Evolutionary conservation across 208 protist species (phyloP).

Genomic region (Leptomonas pyrrhocoris): DNA sequence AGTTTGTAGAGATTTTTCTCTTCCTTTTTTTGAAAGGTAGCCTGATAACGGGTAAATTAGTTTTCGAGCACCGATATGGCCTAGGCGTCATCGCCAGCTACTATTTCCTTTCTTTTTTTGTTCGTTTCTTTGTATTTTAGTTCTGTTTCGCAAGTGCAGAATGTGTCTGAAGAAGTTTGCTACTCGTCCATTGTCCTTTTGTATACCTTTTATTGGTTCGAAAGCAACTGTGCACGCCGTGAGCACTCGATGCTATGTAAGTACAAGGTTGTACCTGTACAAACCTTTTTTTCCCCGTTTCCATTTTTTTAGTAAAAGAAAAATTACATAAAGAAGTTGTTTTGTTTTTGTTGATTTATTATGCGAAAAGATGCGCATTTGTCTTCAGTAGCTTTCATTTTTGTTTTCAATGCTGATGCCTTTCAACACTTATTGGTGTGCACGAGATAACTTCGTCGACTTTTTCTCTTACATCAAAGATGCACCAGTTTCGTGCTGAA

Average conservation of each 20-base stretch:
- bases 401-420: too few species aligned
- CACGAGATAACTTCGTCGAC: too few species aligned
- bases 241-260: background rate
- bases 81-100: background rate
- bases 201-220: background rate
- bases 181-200: background rate
- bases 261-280: background rate
- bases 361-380: background rate
- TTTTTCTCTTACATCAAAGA: too few species aligned
- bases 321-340: background rate
- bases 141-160: slow-evolving; percentile 18
- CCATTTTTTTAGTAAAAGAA: background rate
- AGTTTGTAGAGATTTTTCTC: background rate
- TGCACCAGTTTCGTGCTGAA: too few species aligned
- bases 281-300: background rate
- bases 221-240: background rate
- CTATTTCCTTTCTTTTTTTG: slow-evolving; percentile 12
- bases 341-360: background rate
- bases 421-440: too few species aligned
- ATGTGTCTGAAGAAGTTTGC: background rate
- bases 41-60: background rate
- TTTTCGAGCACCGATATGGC: background rate
- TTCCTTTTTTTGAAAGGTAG: background rate
- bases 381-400: too few species aligned
- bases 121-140: slow-evolving; percentile 10